Base-by-base conservation (phyloP, 257 asterid species). In the Paulownia fortunei region DNA sequence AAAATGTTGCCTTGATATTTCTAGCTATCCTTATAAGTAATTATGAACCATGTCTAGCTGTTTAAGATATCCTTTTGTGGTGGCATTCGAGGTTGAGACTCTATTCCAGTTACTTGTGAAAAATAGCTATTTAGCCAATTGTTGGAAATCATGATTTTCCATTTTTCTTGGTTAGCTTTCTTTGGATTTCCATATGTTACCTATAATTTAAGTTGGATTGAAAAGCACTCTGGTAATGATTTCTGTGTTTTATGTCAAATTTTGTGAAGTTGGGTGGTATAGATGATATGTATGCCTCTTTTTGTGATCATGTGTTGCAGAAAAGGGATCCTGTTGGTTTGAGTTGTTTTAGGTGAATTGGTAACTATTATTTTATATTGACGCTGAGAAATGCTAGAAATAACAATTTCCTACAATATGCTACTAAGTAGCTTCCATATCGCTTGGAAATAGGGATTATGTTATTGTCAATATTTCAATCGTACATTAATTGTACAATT, bases 391-490 rank as follows among this genome's bases (percentile, higher is more conserved):
- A 37, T 72, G 34, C 15, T 23, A 52, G 12, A 41, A 26, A 76
- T 19, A 34, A 3, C 11, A 15, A 16, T 42, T 23, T 47, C 52
- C 52, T 49, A 47, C 18, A 26, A 68, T 68, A 69, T 69, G 24
- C 19, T 69, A 19, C 15, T 19, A 44, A 7, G 36, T 56, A 19
- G 8, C 16, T 56, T 37, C 47, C 11, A 18, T 65, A 4, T 26
- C 21, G 6, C 34, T 64, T 39, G n/a, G 69, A 73, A 42, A 66
- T 65, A 10, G 39, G n/a, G 41, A 47, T 37, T 13, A 66, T 26
- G 55, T 64, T 64, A 19, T 79, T 39, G 19, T 67, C 51, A 24
- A 42, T 73, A 37, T 56, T 73, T 54, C 46, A 23, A 16, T 27
- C 32, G 0, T 23, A 30, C 34, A 37, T n/a, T 58, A 41, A 46